phyloP scores from a whole-genome alignment of 2,329 filamentous ascomycete species.

The Arthrinium puccinioides region DNA sequence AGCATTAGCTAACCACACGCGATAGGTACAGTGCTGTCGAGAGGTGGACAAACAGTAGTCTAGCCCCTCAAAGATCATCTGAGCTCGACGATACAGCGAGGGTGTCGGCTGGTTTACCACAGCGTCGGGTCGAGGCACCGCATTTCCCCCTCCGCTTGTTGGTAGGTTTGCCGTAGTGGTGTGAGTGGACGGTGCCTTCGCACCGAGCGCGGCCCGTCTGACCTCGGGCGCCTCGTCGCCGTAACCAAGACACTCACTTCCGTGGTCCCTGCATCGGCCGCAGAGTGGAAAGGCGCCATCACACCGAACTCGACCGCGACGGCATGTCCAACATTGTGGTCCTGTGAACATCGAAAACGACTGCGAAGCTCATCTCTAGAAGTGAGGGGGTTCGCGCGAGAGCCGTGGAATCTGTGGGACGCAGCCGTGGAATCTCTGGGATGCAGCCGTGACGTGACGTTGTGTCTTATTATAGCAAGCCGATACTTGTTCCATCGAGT shows the following conservation, averaged over 20 bases:
- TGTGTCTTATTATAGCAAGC: too few species aligned
- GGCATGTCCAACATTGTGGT: conserved; percentile 7
- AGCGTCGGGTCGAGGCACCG: background rate
- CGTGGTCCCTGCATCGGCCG: background rate
- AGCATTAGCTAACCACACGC: background rate
- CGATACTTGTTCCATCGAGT: too few species aligned
- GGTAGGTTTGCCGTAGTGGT: too few species aligned
- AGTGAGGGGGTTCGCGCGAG: too few species aligned
- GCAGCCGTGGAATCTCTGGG: too few species aligned
- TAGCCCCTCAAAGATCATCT: conserved; percentile 7
- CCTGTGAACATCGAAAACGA: conserved; percentile 4
- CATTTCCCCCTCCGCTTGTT: too few species aligned
- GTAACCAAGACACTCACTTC: conserved; percentile 4
- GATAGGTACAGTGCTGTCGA: background rate
- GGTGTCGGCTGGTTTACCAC: background rate
- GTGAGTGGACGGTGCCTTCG: background rate
- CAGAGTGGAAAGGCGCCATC: conserved; percentile 5
- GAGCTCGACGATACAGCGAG: conserved; percentile 3
- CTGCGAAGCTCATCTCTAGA: conserved; percentile 3
- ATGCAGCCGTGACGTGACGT: too few species aligned
- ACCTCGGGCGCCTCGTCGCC: background rate
- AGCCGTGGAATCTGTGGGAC: too few species aligned
- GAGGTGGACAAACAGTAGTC: conserved; percentile 7
- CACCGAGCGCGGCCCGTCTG: background rate
- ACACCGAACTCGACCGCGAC: conserved; percentile 4